A percentile compares a stretch with the other conserved stretches of the same genome.
Evolutionary conservation across 2,329 filamentous ascomycete species (phyloP).

Genomic region (Incumbomyces delicatus): DNA sequence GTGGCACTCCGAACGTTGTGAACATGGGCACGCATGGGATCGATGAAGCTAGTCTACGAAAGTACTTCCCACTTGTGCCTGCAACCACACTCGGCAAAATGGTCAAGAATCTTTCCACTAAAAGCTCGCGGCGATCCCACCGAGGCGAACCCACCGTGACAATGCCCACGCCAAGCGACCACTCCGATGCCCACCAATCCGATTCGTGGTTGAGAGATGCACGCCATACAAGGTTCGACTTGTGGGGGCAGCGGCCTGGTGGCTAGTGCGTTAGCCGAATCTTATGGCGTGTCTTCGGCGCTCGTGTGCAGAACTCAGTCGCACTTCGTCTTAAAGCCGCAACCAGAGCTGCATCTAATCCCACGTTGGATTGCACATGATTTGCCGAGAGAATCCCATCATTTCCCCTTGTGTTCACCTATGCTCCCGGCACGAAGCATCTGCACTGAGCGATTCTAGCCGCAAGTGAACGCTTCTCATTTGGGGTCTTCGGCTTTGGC

Average conservation of each 20-base stretch:
- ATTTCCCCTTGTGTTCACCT: background rate
- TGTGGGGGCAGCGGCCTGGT: background rate
- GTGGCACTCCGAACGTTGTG: no score
- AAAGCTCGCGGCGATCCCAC: background rate
- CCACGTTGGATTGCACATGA: constrained; percentile 1
- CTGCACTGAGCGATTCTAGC: no score
- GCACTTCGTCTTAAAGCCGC: background rate
- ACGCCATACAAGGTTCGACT: background rate
- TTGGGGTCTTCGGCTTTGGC: constrained; percentile 2
- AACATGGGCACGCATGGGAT: no score
- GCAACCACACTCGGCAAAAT: background rate
- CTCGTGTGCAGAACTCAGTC: background rate
- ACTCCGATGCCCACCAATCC: background rate
- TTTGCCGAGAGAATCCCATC: background rate
- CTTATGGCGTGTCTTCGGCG: constrained; percentile 3
- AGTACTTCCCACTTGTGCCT: background rate
- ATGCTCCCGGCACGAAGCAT: no score
- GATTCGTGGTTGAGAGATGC: background rate
- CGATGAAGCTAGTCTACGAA: no score
- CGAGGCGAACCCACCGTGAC: background rate
- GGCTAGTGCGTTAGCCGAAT: background rate
- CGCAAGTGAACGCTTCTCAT: no score
- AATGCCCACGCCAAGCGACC: background rate
- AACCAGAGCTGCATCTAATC: background rate
- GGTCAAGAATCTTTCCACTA: background rate